Evolutionary conservation across 163 green algal species (phyloP).

Genomic region (Scenedesmus sp.): DNA sequence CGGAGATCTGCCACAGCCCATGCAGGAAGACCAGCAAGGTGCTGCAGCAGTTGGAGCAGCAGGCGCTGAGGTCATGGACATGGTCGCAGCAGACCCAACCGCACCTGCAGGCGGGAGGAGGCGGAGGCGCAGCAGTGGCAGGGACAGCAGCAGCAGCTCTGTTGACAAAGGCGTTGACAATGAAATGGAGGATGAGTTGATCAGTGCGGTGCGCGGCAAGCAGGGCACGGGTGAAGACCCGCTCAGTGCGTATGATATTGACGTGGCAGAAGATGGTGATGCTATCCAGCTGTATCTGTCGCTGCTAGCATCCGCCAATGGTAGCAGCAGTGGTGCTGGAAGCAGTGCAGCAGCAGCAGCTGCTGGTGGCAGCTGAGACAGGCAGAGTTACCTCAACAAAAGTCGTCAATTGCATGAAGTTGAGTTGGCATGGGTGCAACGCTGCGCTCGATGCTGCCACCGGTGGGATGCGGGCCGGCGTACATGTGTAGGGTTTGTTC

Average conservation of each 20-base stretch:
- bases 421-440: neutral
- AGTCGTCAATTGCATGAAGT: neutral
- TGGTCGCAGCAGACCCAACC: neutral
- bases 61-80: too few species aligned
- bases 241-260: constrained; percentile 47
- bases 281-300: constrained; percentile 44
- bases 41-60: neutral
- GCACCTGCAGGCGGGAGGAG: neutral
- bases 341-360: neutral
- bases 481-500: neutral
- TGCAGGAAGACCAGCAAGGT: neutral
- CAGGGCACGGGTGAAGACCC: constrained; percentile 26
- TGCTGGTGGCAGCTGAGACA: too few species aligned
- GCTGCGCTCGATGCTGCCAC: neutral
- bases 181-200: constrained; percentile 39
- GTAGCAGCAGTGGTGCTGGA: neutral
- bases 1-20: neutral
- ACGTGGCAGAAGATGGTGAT: constrained; percentile 45
- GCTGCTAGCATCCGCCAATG: neutral
- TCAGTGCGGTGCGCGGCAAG: constrained; percentile 14
- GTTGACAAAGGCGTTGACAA: constrained; percentile 4
- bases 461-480: neutral
- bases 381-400: neutral
- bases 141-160: neutral
- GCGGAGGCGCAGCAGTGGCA: neutral